These are phyloP conservation scores for Diaporthe vaccinii DNA, from an alignment of 2,329 filamentous ascomycete species.

Conservation along the genomic window DNA sequence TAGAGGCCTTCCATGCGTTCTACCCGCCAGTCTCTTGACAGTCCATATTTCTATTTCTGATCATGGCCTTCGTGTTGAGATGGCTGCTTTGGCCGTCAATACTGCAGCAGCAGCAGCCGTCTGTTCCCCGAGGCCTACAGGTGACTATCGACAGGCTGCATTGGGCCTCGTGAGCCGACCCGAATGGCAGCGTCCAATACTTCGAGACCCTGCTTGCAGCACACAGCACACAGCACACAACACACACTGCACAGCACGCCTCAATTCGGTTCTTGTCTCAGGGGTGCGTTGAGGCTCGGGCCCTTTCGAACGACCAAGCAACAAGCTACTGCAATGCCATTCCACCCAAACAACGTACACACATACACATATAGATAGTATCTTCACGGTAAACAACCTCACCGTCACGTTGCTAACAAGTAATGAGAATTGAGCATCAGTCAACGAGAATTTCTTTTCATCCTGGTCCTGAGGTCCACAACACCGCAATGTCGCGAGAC, in stretches of 20 bases:
- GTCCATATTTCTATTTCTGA: conserved; percentile 23
- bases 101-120: conserved; percentile 23
- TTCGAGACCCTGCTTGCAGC: conserved; percentile 23
- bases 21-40: not conserved
- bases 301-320: conserved; percentile 26
- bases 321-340: conserved; percentile 39
- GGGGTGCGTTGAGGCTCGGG: conserved; percentile 20
- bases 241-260: not conserved
- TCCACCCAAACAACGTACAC: not conserved
- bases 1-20: not conserved
- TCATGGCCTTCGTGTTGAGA: conserved; percentile 13
- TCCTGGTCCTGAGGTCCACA: not conserved
- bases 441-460: not conserved
- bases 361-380: too few species aligned
- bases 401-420: not conserved
- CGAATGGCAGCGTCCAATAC: conserved; percentile 1
- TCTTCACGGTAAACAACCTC: not conserved
- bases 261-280: not conserved
- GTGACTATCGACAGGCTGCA: conserved; percentile 36
- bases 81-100: conserved; percentile 1
- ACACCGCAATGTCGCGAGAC: conserved; percentile 16
- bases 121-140: conserved; percentile 28
- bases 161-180: conserved; percentile 28
- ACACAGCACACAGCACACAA: not conserved
- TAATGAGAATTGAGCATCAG: not conserved